Percentiles rank a stretch among this genome's conserved stretches.
Conservation (phyloP, 805 yeast species). For the Candida silvatica region DNA sequence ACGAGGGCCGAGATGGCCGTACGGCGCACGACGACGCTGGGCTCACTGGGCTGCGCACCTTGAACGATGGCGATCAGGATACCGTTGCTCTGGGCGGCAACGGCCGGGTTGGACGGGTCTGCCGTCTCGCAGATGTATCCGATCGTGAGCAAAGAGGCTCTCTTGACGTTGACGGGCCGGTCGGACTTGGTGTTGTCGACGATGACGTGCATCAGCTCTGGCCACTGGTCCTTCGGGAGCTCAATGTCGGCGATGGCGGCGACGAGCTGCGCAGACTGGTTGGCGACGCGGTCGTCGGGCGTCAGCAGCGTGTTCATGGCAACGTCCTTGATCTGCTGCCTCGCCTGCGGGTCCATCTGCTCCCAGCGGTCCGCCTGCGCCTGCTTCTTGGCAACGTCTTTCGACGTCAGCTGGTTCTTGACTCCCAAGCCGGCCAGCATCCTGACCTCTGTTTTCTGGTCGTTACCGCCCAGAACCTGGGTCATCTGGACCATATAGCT, state of each 20-base stretch:
- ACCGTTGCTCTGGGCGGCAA: constrained; percentile 81
- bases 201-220: constrained; percentile 71
- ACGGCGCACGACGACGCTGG: constrained; percentile 64
- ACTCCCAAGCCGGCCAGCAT: constrained; percentile 84
- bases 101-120: constrained; percentile 71
- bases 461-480: constrained; percentile 59
- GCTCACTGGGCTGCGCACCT: constrained; percentile 84
- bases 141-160: constrained; percentile 79
- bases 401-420: constrained; percentile 83
- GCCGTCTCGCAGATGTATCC: constrained; percentile 96
- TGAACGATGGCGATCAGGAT: constrained; percentile 93
- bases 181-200: constrained; percentile 80
- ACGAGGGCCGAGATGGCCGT: constrained; percentile 91
- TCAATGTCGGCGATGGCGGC: constrained; percentile 97
- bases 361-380: constrained; percentile 73
- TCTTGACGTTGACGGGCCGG: constrained; percentile 71
- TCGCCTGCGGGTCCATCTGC: constrained; percentile 43
- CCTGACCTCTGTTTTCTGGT: constrained; percentile 68
- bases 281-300: constrained; percentile 70
- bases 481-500: constrained; percentile 65
- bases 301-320: constrained; percentile 58
- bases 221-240: constrained; percentile 83
- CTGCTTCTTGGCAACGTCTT: constrained; percentile 51
- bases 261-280: constrained; percentile 85
- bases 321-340: constrained; percentile 55